Conservation (phyloP, 345 rosid genomes). For the Rubroshorea leprosula region DNA sequence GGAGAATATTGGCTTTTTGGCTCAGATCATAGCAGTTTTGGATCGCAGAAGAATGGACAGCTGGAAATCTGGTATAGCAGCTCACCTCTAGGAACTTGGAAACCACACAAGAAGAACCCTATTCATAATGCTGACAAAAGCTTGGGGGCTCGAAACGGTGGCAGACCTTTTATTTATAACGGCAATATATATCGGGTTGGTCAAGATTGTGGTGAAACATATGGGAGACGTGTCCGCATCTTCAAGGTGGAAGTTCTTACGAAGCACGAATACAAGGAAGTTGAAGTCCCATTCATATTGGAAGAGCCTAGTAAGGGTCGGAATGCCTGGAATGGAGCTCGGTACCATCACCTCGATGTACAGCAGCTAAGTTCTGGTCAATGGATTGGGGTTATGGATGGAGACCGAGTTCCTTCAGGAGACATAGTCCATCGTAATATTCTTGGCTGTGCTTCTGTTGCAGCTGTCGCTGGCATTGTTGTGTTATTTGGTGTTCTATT, state of each 20-base stretch:
- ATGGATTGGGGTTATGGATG: conserved; percentile 82
- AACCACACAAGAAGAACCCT: conserved; percentile 86
- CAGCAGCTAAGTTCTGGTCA: conserved; percentile 71
- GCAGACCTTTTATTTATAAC: conserved; percentile 61
- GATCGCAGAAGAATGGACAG: conserved; percentile 63
- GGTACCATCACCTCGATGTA: conserved; percentile 80
- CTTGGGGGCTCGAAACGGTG: conserved; percentile 88
- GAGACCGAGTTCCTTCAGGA: conserved; percentile 89
- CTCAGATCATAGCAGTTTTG: conserved; percentile 76
- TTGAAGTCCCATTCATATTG: conserved; percentile 55
- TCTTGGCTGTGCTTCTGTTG: conserved; percentile 68
- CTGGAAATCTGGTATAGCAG: conserved; percentile 82
- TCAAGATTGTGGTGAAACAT: conserved; percentile 87
- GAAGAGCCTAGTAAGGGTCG: conserved; percentile 49
- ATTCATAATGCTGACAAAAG: conserved; percentile 52
- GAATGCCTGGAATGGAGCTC: conserved; percentile 82
- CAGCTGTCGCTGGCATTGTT: conserved; percentile 43
- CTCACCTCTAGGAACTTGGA: conserved; percentile 94
- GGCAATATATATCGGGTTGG: conserved; percentile 88
- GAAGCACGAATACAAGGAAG: conserved; percentile 60
- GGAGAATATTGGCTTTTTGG: conserved; percentile 78
- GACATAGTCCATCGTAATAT: conserved; percentile 43
- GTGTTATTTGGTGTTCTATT: conserved; percentile 55
- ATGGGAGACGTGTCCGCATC: conserved; percentile 57
- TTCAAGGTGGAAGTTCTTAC: conserved; percentile 69